Evolutionary conservation across 2,329 filamentous ascomycete species (phyloP), one percentile per base, ranked within the genome.

Genomic region (Arthrinium puccinioides): DNA sequence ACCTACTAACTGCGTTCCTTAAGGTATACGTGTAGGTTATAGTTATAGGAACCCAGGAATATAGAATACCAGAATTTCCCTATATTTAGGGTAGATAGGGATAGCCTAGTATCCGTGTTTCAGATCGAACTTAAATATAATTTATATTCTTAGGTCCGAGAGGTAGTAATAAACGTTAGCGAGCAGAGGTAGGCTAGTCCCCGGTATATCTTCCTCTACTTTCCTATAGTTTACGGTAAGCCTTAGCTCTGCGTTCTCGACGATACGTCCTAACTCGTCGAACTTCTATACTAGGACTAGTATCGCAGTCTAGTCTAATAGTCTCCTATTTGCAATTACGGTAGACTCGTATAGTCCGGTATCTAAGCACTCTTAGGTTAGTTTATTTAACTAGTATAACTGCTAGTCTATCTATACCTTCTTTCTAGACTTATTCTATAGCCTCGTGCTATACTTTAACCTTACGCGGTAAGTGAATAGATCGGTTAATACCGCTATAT

Each of bases 41-140:
- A 33, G 7, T 33, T 33, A 33, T 6, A 14, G 31, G 21, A 33
- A 33, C 5, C 8, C 14, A 7, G 7, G 19, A 14, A 33, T 23
- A 20, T 33, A 5, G 15, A 33, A 33, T 11, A 20, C 13, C 21
- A 32, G 13, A 11, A 32, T 29, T 15, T 14, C 4, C 10, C 18
- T 29, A 15, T 15, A 24, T 2, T 15, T 31, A 19, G 13, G 6
- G 14, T 37, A 27, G 13, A 37, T 21, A 6, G 13, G 20, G 16
- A 37, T 21, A 10, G 11, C 25, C 5, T 28, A 37, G 18, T 37
- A 37, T 5, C 9, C 28, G 23, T 37, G 28, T 11, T 37, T 37
- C 3, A 37, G 18, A 28, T 37, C 18, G 19, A 37, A 37, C 8
- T 15, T 28, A 10, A 20, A 23, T 9, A 29, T 18, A 4, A 11